Evolutionary conservation across 345 rosid species (phyloP).

Genomic region (Ceriops tagal): DNA sequence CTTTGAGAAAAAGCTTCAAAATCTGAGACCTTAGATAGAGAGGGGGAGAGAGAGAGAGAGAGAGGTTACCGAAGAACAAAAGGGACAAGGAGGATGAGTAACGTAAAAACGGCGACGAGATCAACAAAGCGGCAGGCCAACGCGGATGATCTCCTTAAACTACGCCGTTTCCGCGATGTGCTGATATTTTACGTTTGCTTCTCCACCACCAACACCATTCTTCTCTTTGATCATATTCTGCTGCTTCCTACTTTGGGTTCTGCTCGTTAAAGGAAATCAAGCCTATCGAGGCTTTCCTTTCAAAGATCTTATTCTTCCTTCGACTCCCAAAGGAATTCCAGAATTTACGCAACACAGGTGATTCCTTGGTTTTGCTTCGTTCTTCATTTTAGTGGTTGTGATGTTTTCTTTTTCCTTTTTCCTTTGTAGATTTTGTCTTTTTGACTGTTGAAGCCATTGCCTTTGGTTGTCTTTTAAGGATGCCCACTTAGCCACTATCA

Average conservation of each 20-base stretch:
- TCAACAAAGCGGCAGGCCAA: conserved; percentile 13
- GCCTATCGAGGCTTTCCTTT: too few species aligned
- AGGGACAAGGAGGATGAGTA: not conserved
- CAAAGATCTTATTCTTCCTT: too few species aligned
- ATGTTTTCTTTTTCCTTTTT: too few species aligned
- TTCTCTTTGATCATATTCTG: not conserved
- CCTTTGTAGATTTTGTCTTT: too few species aligned
- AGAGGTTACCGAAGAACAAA: conserved; percentile 18
- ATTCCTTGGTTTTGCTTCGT: too few species aligned
- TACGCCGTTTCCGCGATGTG: conserved; percentile 16
- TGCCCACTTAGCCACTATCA: not conserved
- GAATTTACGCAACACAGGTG: too few species aligned
- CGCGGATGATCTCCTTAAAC: conserved; percentile 19
- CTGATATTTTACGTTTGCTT: not conserved
- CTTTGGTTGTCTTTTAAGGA: not conserved
- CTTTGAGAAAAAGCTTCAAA: too few species aligned
- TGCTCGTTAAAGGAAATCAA: conserved; percentile 1
- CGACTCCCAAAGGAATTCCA: too few species aligned
- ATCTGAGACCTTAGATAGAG: too few species aligned
- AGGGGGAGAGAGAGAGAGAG: not conserved
- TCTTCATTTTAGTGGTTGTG: too few species aligned
- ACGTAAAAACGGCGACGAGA: conserved; percentile 6
- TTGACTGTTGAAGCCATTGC: not conserved
- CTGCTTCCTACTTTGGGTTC: not conserved
- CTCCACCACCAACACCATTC: not conserved